Base-by-base conservation (phyloP, 2,329 filamentous ascomycete species). In the Fusarium citri region DNA sequence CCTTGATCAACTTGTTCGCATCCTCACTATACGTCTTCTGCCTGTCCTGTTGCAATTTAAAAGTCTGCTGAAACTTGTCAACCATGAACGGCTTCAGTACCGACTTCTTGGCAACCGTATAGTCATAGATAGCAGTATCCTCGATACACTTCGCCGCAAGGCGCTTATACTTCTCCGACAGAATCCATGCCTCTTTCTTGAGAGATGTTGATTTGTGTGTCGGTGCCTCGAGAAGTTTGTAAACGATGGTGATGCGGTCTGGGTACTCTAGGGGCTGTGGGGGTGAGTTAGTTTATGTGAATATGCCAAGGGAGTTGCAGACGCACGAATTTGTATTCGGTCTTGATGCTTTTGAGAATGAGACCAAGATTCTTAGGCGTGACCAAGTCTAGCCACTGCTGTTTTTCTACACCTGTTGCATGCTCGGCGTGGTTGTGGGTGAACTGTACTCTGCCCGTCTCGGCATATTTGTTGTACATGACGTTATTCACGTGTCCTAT, bases 381-480 rank as follows among this genome's bases (percentile, higher is more conserved):
- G 0, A 47, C 31, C 1, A 71, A 37, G 0, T 71, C 68, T 2
- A 69, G 26, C 68, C 68, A 71, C 16, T 71, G 55, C 3, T 20
- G 26, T 25, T 26, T 50, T 10, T 71, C 20, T 22, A 71, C 30
- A 2, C 31, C 18, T 6, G 41, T 53, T 0, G 68, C 64, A 6
- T 63, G 64, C 16, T 50, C 40, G 5, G 53, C 48, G 3, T 71
- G 68, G 4, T 71, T 61, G 4, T 43, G 28, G 8, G 71, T 51
- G 8, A 61, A 71, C 5, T 64, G 55, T 0, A 69, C 68, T 3
- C 68, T 25, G 0, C 55, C 64, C 2, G 68, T 71, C 31, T 71
- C 68, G 20, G 68, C 55, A 22, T 71, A 71, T 20, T 53, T 48
- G 48, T 71, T 71, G n/a, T 71, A 71, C 46, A 66, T 71, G 2